A percentile compares a stretch with the other conserved stretches of the same genome.
phyloP scores from a whole-genome alignment of 106 monocot species.

The Xerophyta viscosa region DNA sequence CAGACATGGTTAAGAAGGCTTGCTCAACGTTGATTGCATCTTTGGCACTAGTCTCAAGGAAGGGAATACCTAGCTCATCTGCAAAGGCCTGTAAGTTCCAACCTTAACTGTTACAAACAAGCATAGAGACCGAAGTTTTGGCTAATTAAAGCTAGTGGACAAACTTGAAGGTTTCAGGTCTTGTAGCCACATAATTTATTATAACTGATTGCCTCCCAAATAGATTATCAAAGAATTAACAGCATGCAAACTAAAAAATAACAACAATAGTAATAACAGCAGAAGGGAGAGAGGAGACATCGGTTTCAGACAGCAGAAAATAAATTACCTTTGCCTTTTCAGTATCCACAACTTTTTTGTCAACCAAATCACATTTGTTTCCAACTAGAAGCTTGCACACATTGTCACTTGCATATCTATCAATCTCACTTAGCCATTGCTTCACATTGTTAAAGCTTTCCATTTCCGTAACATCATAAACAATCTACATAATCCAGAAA shows the following conservation, averaged over 20 bases:
- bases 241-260: no score
- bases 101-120: background rate
- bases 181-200: no score
- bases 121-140: background rate
- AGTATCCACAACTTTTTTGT: constrained; percentile 65
- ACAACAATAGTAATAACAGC: no score
- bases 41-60: constrained; percentile 86
- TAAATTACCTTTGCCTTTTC: constrained; percentile 58
- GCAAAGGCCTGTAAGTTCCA: constrained; percentile 59
- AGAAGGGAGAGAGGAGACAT: no score
- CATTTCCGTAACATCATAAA: constrained; percentile 84
- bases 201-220: no score
- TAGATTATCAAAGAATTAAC: no score
- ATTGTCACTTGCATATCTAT: constrained; percentile 76
- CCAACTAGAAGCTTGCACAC: constrained; percentile 85
- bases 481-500: constrained; percentile 42
- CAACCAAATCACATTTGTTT: constrained; percentile 72
- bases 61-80: constrained; percentile 68
- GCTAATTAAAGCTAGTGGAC: no score
- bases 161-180: no score
- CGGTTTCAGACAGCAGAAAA: background rate
- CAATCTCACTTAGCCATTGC: constrained; percentile 78
- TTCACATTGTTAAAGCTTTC: constrained; percentile 79
- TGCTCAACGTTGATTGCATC: constrained; percentile 76
- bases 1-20: constrained; percentile 77